Conservation (phyloP, 2,329 filamentous ascomycete genomes). For the Aphanoascus verrucosus region DNA sequence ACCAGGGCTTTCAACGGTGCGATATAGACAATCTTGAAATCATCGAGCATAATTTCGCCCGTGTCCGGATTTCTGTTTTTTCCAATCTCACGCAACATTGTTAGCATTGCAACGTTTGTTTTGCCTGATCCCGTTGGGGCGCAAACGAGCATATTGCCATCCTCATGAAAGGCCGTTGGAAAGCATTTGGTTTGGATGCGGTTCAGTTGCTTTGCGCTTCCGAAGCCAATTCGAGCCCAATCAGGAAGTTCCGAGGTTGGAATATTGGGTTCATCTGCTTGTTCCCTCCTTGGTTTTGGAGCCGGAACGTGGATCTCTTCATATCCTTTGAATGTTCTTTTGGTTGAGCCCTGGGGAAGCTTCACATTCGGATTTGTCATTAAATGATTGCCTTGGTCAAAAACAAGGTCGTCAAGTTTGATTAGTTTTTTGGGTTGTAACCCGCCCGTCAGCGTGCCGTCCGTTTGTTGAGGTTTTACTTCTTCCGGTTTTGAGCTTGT, state of each 20-base stretch:
- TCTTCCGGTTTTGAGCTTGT: slow-evolving; percentile 46
- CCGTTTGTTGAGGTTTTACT: slow-evolving; percentile 44
- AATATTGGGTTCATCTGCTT: slow-evolving; percentile 63
- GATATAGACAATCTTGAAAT: slow-evolving; percentile 98
- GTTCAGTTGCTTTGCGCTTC: slow-evolving; percentile 76
- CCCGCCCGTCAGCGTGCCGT: slow-evolving; percentile 65
- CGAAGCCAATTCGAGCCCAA: slow-evolving; percentile 82
- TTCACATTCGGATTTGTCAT: slow-evolving; percentile 99
- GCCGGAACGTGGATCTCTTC: slow-evolving; percentile 96
- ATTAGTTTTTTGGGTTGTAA: slow-evolving; percentile 78
- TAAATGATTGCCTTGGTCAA: slow-evolving; percentile 95
- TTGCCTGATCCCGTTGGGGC: slow-evolving; percentile 96
- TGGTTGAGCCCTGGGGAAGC: slow-evolving; percentile 86
- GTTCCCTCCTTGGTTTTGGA: slow-evolving; percentile 75
- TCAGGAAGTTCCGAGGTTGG: slow-evolving; percentile 82
- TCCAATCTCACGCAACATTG: slow-evolving; percentile 90
- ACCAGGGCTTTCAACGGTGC: slow-evolving; percentile 91
- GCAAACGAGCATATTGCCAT: slow-evolving; percentile 96
- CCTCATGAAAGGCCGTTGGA: slow-evolving; percentile 78
- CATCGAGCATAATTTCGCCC: slow-evolving; percentile 88
- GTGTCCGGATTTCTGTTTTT: slow-evolving; percentile 83
- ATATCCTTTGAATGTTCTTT: slow-evolving; percentile 92
- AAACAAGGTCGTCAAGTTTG: slow-evolving; percentile 90
- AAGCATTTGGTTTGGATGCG: slow-evolving; percentile 93
- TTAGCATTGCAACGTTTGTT: slow-evolving; percentile 96